Percentiles rank a stretch among this genome's conserved stretches.
phyloP scores from a whole-genome alignment of 2,329 filamentous ascomycete genomes.

The Aspergillus aculeatinus region DNA sequence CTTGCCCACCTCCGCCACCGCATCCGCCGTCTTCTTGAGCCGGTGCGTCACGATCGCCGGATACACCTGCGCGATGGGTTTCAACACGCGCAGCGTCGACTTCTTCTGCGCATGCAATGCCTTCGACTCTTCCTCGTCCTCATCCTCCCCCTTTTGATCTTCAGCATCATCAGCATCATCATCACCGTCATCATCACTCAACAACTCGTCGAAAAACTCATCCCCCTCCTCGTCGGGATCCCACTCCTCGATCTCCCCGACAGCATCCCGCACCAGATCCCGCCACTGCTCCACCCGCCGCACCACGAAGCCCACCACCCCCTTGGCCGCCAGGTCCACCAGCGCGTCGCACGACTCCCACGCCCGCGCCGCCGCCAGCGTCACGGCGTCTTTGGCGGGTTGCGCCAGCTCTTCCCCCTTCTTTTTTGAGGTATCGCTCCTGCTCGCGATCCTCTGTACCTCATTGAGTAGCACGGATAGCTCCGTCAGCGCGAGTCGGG shows the following conservation, averaged over 20 bases:
- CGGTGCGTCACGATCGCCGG: constrained; percentile 44
- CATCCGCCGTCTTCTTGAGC: constrained; percentile 35
- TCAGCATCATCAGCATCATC: constrained; percentile 19
- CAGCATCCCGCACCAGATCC: constrained; percentile 75
- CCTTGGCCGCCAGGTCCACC: constrained; percentile 61
- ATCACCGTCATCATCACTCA: constrained; percentile 30
- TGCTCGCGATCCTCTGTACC: constrained; percentile 52
- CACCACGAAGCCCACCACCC: constrained; percentile 68
- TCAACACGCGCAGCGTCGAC: constrained; percentile 42
- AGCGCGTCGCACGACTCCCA: constrained; percentile 83
- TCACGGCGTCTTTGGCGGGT: constrained; percentile 51
- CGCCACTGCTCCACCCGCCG: constrained; percentile 71
- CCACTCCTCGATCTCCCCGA: constrained; percentile 87
- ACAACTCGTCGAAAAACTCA: constrained; percentile 48
- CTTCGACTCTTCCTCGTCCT: constrained; percentile 30
- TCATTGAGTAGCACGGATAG: constrained; percentile 60
- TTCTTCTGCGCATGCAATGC: constrained; percentile 44
- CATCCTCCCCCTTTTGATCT: constrained; percentile 15
- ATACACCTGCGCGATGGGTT: constrained; percentile 45
- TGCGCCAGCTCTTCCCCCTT: constrained; percentile 30
- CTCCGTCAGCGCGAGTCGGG: constrained; percentile 62
- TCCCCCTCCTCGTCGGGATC: constrained; percentile 68
- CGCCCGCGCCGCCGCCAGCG: constrained; percentile 71
- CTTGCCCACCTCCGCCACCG: constrained; percentile 22
- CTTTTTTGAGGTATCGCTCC: constrained; percentile 41